Conservation (phyloP, 2,329 filamentous ascomycete species). For the Xylariaceae sp. region DNA sequence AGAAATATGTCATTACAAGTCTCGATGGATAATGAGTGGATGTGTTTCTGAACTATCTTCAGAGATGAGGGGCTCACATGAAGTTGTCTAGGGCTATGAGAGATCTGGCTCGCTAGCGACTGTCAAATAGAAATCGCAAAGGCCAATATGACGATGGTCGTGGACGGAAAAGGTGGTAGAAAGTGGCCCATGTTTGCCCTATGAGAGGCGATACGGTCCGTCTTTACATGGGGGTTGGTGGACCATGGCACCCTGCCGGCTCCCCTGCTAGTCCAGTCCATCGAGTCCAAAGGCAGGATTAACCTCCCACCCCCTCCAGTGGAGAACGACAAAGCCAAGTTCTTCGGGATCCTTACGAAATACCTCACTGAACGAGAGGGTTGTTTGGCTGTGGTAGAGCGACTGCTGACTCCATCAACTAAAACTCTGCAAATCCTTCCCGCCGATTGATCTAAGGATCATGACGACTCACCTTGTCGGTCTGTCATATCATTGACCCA, state of each 20-base stretch:
- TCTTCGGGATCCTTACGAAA: conserved; percentile 28
- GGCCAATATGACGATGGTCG: conserved; percentile 32
- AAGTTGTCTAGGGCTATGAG: conserved; percentile 28
- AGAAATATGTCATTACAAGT: conserved; percentile 27
- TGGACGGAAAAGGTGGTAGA: conserved; percentile 33
- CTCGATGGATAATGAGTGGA: conserved; percentile 31
- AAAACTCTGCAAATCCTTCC: conserved; percentile 22
- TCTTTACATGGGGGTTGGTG: conserved; percentile 33
- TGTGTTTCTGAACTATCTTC: conserved; percentile 31
- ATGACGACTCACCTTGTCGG: conserved; percentile 24
- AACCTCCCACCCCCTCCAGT: conserved; percentile 22
- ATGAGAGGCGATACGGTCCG: conserved; percentile 36
- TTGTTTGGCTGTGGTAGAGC: conserved; percentile 13
- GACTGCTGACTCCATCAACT: conserved; percentile 14
- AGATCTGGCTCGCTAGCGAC: conserved; percentile 34
- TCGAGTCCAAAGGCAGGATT: conserved; percentile 25
- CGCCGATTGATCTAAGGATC: conserved; percentile 23
- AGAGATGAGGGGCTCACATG: conserved; percentile 32
- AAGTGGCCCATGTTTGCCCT: conserved; percentile 37
- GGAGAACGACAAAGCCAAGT: conserved; percentile 33
- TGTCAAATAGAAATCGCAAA: conserved; percentile 36
- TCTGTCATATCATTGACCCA: conserved; percentile 16
- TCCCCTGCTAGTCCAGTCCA: conserved; percentile 35
- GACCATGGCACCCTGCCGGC: conserved; percentile 33
- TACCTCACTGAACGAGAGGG: conserved; percentile 33